A percentile compares a stretch with the other conserved stretches of the same genome.
phyloP scores from a whole-genome alignment of 78 protist species.

The Dictyostelium intermedium region DNA sequence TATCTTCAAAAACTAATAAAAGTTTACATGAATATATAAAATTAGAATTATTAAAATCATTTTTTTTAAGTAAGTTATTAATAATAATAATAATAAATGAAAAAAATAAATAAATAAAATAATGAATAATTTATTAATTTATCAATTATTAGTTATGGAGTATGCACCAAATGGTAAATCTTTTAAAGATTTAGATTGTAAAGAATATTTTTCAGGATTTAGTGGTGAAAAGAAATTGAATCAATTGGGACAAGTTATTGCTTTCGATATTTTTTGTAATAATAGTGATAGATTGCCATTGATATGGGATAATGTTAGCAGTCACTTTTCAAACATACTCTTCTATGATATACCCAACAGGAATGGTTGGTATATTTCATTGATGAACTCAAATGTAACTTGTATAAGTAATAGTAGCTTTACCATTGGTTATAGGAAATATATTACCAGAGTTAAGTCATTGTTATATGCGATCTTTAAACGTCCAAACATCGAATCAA shows the following conservation, averaged over 20 bases:
- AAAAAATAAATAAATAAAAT: not conserved
- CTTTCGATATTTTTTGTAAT: slow-evolving; percentile 49
- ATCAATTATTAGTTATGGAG: slow-evolving; percentile 24
- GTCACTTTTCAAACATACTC: slow-evolving; percentile 21
- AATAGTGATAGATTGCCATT: slow-evolving; percentile 36
- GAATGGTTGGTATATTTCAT: slow-evolving; percentile 33
- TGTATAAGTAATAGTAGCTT: slow-evolving; percentile 44
- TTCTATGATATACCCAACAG: slow-evolving; percentile 20
- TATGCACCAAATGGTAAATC: slow-evolving; percentile 26
- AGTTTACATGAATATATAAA: not conserved
- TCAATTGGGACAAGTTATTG: slow-evolving; percentile 56
- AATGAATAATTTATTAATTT: not conserved
- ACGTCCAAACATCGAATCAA: slow-evolving; percentile 13
- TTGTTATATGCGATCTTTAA: slow-evolving; percentile 13
- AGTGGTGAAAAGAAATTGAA: slow-evolving; percentile 41
- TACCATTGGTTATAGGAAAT: slow-evolving; percentile 25
- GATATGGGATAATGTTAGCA: slow-evolving; percentile 22
- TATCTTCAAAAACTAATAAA: not conserved
- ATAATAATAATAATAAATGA: not conserved
- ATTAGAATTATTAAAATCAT: slow-evolving; percentile 14
- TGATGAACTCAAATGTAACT: slow-evolving; percentile 21
- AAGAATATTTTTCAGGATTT: slow-evolving; percentile 18
- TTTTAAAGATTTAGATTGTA: slow-evolving; percentile 20
- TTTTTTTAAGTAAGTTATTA: slow-evolving; percentile 15
- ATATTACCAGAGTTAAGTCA: slow-evolving; percentile 20